Base-by-base conservation (phyloP, 176 grass and related monocot species). In the Phyllostachys edulis region DNA sequence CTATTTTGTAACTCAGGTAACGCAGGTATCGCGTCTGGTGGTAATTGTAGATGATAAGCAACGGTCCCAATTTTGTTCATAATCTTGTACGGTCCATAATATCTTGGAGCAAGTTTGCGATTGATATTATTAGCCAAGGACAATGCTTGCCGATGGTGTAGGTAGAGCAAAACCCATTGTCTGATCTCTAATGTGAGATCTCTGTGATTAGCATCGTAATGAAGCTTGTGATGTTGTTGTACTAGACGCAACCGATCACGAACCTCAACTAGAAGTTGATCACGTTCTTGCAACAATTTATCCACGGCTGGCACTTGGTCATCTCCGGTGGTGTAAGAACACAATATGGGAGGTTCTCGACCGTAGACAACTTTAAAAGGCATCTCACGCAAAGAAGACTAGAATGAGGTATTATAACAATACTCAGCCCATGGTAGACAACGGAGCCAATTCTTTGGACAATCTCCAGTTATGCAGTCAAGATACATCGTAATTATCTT, bases 331-430 rank as follows among this genome's bases (percentile, higher is more conserved):
- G 45, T 73, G 11, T 73, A 51, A 51, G 46, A 46, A 46, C 42
- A 20, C 3, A 73, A 17, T 23, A 14, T 50, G 7, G 46, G 29
- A 29, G 0, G 29, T 29, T 29, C 29, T 29, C 29, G 29, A 1
- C 29, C 29, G 29, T 29, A 29, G 32, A 77, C 55, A 0, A 63
- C 3, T 1, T 1, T 0, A 9, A 78, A 63, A 0, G 23, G 75
- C 0, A 23, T 54, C 2, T 4, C 0, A 1, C 0, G 15, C 0
- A 2, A 7, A 0, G n/a, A 14, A 0, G 57, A 10, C 1, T 78
- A 23, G 0, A 29, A 78, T 0, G 39, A 46, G 0, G 75, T 32
- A 6, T 78, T 78, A n/a, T 77, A 63, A 3, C 57, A 63, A 0
- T 5, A 78, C 15, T 78, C 56, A 0, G 39, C n/a, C 40, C 39